Conservation (phyloP, 495 filamentous ascomycete species). For the Aspergillus avenaceus region DNA sequence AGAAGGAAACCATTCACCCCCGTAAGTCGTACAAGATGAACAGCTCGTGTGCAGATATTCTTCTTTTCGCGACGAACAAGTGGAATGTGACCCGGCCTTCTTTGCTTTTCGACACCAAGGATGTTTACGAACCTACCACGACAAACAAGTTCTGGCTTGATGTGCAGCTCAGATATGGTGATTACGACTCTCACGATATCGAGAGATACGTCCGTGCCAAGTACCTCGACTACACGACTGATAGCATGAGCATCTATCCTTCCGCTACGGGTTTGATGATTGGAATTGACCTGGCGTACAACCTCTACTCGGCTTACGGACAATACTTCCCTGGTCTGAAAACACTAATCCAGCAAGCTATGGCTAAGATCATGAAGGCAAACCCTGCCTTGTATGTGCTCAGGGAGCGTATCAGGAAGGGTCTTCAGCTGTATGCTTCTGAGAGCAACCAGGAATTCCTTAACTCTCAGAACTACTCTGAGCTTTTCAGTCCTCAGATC, state of each 20-base stretch:
- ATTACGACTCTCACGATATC: conserved; percentile 99
- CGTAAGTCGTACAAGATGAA: conserved; percentile 99
- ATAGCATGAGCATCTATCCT: conserved; percentile 98
- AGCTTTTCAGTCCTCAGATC: conserved; percentile 98
- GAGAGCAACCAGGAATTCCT: conserved; percentile 99
- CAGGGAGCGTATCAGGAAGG: conserved; percentile 96
- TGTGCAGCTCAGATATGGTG: conserved; percentile 95
- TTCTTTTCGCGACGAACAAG: conserved; percentile 96
- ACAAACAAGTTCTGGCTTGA: conserved; percentile 99
- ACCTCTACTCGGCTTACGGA: conserved; percentile 95
- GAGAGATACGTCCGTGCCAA: conserved; percentile 97
- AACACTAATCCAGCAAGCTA: conserved; percentile 93
- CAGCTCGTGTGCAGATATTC: conserved; percentile 97
- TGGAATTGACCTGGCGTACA: conserved; percentile 96
- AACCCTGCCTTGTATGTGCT: conserved; percentile 97
- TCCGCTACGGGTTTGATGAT: conserved; percentile 98
- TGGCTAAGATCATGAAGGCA: conserved; percentile 99
- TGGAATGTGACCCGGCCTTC: conserved; percentile 97
- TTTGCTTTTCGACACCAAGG: conserved; percentile 92
- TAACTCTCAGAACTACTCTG: conserved; percentile 99
- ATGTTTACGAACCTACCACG: conserved; percentile 88
- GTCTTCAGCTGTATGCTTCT: conserved; percentile 95
- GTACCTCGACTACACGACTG: conserved; percentile 97
- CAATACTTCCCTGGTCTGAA: conserved; percentile 99
- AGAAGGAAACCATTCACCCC: conserved; percentile 99